Evolutionary conservation across 371 early-diverging fungal genomes (phyloP).

Genomic region (Mortierella sp.): DNA sequence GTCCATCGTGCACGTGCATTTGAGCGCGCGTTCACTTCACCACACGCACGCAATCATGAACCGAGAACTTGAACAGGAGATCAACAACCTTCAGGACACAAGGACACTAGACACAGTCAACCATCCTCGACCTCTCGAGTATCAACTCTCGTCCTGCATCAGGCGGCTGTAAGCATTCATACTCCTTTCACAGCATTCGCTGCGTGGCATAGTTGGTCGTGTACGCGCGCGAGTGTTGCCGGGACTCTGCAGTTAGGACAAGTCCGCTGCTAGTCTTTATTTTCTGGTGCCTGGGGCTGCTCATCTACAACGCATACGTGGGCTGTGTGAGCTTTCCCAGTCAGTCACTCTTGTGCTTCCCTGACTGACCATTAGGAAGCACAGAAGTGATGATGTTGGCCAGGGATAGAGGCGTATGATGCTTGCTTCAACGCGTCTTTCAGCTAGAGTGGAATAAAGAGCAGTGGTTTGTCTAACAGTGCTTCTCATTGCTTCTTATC

Average conservation of each 20-base stretch:
- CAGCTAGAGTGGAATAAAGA: slow-evolving; percentile 16
- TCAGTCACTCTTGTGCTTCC: slow-evolving; percentile 32
- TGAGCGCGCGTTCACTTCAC: too few species aligned
- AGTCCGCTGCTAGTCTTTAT: slow-evolving; percentile 48
- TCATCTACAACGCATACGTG: slow-evolving; percentile 40
- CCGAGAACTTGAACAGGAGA: too few species aligned
- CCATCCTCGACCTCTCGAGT: too few species aligned
- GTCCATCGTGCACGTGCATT: too few species aligned
- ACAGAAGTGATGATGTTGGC: slow-evolving; percentile 35
- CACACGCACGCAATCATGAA: too few species aligned
- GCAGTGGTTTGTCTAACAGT: too few species aligned
- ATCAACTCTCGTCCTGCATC: too few species aligned
- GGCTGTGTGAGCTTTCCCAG: slow-evolving; percentile 42
- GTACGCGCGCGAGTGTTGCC: slow-evolving; percentile 37
- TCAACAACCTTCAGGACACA: too few species aligned
- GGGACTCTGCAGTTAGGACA: slow-evolving; percentile 40
- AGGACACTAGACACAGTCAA: too few species aligned
- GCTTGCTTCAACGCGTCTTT: slow-evolving; percentile 38
- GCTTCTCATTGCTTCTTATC: too few species aligned
- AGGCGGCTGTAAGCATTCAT: too few species aligned
- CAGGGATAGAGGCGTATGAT: slow-evolving; percentile 41
- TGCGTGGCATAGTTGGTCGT: slow-evolving; percentile 43
- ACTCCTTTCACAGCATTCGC: slow-evolving; percentile 38
- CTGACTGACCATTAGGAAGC: slow-evolving; percentile 36
- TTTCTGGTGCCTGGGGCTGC: slow-evolving; percentile 36